Evolutionary conservation across 2,329 filamentous ascomycete genomes (phyloP).

Genomic region (Mycosphaerella sp.): DNA sequence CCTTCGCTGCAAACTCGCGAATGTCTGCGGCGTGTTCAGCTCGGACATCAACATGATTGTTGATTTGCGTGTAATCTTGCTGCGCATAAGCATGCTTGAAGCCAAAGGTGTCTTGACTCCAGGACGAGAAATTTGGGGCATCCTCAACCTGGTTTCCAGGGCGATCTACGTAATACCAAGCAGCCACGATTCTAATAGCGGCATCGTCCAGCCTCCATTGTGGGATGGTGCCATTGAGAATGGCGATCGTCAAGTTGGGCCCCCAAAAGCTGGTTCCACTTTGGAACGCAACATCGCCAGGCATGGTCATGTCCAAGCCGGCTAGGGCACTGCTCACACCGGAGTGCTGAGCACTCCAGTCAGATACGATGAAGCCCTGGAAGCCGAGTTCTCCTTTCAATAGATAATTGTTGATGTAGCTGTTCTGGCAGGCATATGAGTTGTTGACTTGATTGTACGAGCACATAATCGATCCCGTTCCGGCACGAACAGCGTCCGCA

Average conservation of each 20-base stretch:
- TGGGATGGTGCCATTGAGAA: conserved; percentile 83
- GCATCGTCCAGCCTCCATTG: conserved; percentile 86
- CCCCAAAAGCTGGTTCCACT: conserved; percentile 50
- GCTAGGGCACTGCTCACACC: conserved; percentile 61
- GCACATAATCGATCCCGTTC: conserved; percentile 49
- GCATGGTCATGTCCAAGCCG: conserved; percentile 71
- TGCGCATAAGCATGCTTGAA: conserved; percentile 59
- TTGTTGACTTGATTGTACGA: conserved; percentile 76
- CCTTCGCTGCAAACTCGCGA: conserved; percentile 69
- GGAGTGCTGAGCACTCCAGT: conserved; percentile 65
- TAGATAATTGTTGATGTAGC: conserved; percentile 65
- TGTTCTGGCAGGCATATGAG: conserved; percentile 61
- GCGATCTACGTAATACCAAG: conserved; percentile 58
- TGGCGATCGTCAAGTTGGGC: conserved; percentile 75
- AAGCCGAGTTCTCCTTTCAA: conserved; percentile 76
- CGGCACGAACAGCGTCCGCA: conserved; percentile 47
- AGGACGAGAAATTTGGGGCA: conserved; percentile 72
- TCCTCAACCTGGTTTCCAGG: conserved; percentile 49
- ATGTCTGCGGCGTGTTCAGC: conserved; percentile 66
- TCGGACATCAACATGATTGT: conserved; percentile 80
- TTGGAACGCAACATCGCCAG: conserved; percentile 73
- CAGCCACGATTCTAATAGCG: conserved; percentile 71
- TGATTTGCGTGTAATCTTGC: conserved; percentile 59
- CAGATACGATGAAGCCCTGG: conserved; percentile 67
- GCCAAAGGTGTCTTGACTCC: conserved; percentile 71